phyloP scores from a whole-genome alignment of 805 yeast genomes.

The Blastobotrys attinorum region DNA sequence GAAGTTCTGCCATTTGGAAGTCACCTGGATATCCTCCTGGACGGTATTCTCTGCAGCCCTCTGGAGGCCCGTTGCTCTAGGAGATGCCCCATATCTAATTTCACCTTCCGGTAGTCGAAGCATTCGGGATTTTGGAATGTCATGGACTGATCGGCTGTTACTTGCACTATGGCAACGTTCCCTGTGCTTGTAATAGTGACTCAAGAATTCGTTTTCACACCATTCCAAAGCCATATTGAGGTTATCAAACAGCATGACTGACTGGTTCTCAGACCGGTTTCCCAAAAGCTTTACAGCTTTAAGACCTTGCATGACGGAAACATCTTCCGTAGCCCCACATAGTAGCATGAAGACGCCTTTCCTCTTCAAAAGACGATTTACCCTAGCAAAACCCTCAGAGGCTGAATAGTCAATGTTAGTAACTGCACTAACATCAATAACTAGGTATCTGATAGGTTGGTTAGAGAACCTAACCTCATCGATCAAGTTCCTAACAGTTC shows the following conservation, averaged over 20 bases:
- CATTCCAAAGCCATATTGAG: slow-evolving; percentile 87
- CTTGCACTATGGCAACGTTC: slow-evolving; percentile 14
- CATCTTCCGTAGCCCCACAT: slow-evolving; percentile 65
- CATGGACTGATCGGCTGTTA: background rate
- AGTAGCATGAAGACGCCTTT: slow-evolving; percentile 65
- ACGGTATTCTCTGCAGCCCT: slow-evolving; percentile 29
- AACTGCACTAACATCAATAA: slow-evolving; percentile 80
- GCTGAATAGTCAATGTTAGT: slow-evolving; percentile 83
- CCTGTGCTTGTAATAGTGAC: slow-evolving; percentile 43
- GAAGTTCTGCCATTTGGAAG: slow-evolving; percentile 28
- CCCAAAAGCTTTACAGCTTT: slow-evolving; percentile 77
- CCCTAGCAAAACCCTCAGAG: slow-evolving; percentile 88
- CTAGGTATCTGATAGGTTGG: slow-evolving; percentile 67
- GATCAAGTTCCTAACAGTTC: slow-evolving; percentile 55
- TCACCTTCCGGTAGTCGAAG: too few relatives aligned
- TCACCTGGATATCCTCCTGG: slow-evolving; percentile 24
- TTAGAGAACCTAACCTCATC: slow-evolving; percentile 42
- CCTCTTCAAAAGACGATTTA: slow-evolving; percentile 66
- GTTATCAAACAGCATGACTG: slow-evolving; percentile 61
- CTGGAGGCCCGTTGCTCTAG: slow-evolving; percentile 21
- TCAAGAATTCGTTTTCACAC: slow-evolving; percentile 88
- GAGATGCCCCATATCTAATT: slow-evolving; percentile 25
- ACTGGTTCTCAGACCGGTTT: slow-evolving; percentile 33
- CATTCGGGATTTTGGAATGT: slow-evolving; percentile 1
- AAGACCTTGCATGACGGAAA: slow-evolving; percentile 60